Base-by-base conservation (phyloP, 257 asterid species). In the Apocynum venetum region DNA sequence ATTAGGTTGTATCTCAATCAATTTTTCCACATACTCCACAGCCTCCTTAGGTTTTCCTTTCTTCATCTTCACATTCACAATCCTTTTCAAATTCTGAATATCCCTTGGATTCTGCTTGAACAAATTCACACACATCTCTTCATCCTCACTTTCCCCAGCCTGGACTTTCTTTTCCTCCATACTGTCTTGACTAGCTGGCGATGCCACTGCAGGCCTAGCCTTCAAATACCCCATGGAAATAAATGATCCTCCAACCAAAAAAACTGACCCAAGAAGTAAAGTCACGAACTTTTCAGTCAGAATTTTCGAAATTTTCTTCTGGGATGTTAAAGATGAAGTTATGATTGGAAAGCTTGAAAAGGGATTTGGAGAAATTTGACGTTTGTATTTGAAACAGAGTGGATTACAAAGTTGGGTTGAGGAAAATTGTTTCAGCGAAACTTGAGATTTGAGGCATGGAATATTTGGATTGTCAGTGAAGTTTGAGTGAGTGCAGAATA, bases 61-160 rank as follows among this genome's bases (percentile, higher is more conserved):
- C 89, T 82, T 91, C 96, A 94, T 92, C 87, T 89, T 91, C 87
- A 85, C 83, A 85, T 90, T 89, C 66, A 92, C 92, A 80, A 84
- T 84, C 90, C 85, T 85, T 80, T 91, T 94, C 88, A 94, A 76
- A 20, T 88, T 88, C 25, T 88, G 93, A 14, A 90, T 71, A 80
- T 87, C 67, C 74, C 61, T 82, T 0, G 93, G 96, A 71, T 92
- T 85, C 69, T 82, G 86, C 81, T 81, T 87, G 89, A 91, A 78
- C 55, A 91, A 60, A 75, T 82, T 87, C 84, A 76, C 86, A 80
- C 83, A 88, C 96, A 91, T 89, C 76, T 71, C 84, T 83, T 95
- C 97, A 44, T 89, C 97, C 46, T 67, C 81, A 53, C 70, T 57
- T 46, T 76, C 74, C 43, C 69, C 83, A 15, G 41, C 2, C 73